Base-by-base conservation (phyloP, 148 eudicot genomes). In the Rhododendron simsii region DNA sequence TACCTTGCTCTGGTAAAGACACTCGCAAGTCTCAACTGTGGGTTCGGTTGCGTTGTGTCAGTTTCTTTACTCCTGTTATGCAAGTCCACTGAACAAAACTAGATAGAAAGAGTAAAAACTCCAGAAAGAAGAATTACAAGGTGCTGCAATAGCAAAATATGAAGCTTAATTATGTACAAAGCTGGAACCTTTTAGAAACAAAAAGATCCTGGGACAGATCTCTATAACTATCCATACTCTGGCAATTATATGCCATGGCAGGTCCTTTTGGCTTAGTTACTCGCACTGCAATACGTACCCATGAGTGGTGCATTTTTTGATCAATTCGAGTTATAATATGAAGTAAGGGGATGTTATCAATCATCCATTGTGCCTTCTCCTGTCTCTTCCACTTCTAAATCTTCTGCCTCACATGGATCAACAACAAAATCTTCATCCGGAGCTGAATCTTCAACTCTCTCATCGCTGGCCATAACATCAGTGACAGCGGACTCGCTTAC, bases 351-450 rank as follows among this genome's bases (percentile, higher is more conserved):
- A 65, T n/a, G 30, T 8, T 65, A 65, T 75, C 76, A 85, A 44
- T 75, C 87, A 47, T 85, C 73, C 26, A 81, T 15, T 41, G 39
- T 33, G 11, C 20, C 86, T 79, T 73, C 78, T 41, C 63, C 67
- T 20, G 21, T 44, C 41, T 51, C 84, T 86, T 88, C 82, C 81
- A 20, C 81, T 51, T 73, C 71, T 35, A 81, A 53, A 41, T 84
- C 55, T 55, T 45, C 53, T 20, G 69, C 50, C 48, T 82, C 28
- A 67, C 51, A n/a, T 65, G 45, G 74, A 50, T 1, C 71, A 50
- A 67, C 80, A 82, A 37, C 61, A 61, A 7, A 48, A 82, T 81
- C 80, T 75, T 59, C 85, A 75, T 20, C 77, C 73, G 51, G 55
- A 41, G 65, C 81, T 21, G 78, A 26, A 28, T 88, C 67, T 83